Evolutionary conservation across 2,329 filamentous ascomycete genomes (phyloP).

Genomic region (Corinectria fuckeliana): DNA sequence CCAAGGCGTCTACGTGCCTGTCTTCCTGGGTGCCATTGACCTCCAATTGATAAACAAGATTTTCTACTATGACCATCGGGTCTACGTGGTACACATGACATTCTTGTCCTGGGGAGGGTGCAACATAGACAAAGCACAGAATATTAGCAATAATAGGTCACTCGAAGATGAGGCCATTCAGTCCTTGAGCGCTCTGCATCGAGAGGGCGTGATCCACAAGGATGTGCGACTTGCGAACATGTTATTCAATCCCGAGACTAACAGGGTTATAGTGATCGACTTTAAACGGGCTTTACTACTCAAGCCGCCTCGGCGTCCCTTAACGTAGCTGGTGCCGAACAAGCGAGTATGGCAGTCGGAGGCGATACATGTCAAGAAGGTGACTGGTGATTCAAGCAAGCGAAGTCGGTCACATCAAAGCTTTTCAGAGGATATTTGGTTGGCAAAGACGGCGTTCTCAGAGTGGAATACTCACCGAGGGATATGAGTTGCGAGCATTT

Average conservation of each 20-base stretch:
- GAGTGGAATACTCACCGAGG: neutral
- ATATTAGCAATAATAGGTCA: neutral
- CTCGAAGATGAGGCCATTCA: slow-evolving; percentile 20
- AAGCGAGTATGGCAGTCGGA: no score
- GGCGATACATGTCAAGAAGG: no score
- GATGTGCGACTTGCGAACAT: slow-evolving; percentile 38
- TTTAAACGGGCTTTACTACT: slow-evolving; percentile 41
- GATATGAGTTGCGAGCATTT: neutral
- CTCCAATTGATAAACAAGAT: slow-evolving; percentile 40
- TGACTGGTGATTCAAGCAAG: no score
- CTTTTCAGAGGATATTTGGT: neutral
- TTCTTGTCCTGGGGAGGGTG: slow-evolving; percentile 46
- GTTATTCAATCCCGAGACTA: slow-evolving; percentile 33
- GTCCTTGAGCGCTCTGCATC: slow-evolving; percentile 33
- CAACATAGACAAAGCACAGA: neutral
- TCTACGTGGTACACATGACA: slow-evolving; percentile 43
- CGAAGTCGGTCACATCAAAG: no score
- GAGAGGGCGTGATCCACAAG: slow-evolving; percentile 35
- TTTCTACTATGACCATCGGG: slow-evolving; percentile 43
- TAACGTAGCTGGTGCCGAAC: slow-evolving; percentile 31
- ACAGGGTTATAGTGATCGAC: slow-evolving; percentile 41
- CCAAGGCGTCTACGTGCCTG: slow-evolving; percentile 46
- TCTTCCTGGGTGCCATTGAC: slow-evolving; percentile 43
- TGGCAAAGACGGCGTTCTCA: neutral
- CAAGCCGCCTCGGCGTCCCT: slow-evolving; percentile 20